A percentile compares a stretch with the other conserved stretches of the same genome.
Conservation (phyloP, 345 rosid species). For the Iberis pinnata region DNA sequence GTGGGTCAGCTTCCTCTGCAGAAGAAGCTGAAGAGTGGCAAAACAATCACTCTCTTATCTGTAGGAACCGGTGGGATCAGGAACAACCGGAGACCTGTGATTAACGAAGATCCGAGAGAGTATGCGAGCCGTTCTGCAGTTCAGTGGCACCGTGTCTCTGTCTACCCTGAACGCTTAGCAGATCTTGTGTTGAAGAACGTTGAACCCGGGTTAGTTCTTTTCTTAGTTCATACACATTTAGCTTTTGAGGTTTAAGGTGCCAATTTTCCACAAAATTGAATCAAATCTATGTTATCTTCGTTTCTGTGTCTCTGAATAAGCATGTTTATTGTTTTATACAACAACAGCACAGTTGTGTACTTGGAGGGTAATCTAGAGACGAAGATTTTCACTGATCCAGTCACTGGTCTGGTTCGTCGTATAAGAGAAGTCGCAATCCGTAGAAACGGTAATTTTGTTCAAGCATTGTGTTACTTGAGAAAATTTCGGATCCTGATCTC, state of each 20-base stretch:
- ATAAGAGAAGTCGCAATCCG: conserved; percentile 76
- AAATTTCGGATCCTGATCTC: neutral
- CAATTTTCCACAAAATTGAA: neutral
- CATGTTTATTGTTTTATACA: neutral
- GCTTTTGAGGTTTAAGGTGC: neutral
- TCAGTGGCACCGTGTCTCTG: conserved; percentile 91
- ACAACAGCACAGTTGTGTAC: conserved; percentile 47
- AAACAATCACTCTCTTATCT: conserved; percentile 49
- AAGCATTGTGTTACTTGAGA: neutral
- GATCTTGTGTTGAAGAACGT: conserved; percentile 47
- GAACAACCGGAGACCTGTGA: conserved; percentile 62
- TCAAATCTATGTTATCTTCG: neutral
- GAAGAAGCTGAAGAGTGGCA: conserved; percentile 70
- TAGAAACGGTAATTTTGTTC: conserved; percentile 44
- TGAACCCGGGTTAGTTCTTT: conserved; percentile 70
- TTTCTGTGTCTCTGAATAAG: conserved; percentile 12
- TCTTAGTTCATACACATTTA: neutral
- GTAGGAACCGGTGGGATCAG: conserved; percentile 84
- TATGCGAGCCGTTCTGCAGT: conserved; percentile 56
- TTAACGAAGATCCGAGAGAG: conserved; percentile 65
- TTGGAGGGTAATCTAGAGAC: conserved; percentile 91
- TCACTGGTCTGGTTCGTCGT: conserved; percentile 68
- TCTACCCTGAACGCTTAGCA: conserved; percentile 59
- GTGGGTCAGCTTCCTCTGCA: conserved; percentile 73
- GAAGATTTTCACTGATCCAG: conserved; percentile 63